Base-by-base conservation (phyloP, 169 alveolate genomes). In the Plasmodium vinckei region DNA sequence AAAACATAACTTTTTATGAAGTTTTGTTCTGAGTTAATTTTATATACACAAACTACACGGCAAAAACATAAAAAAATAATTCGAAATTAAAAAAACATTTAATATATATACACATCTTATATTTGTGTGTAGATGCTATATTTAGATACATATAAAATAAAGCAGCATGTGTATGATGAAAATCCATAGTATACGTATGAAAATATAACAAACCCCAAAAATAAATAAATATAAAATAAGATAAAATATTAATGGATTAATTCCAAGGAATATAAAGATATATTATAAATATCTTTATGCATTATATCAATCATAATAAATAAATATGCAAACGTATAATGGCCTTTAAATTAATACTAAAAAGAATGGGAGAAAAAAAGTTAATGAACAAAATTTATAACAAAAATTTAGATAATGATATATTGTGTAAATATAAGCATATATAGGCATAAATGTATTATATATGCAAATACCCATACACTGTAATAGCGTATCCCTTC, bases 371-470 rank as follows among this genome's bases (percentile, higher is more conserved):
- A 57, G 19, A 57, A 57, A 57, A 75, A 77, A 77, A 77, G 10
- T 77, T 54, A 64, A 77, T 64, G 64, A 77, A 77, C 88, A 77
- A 77, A 77, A 77, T 63, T 61, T 77, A 68, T 33, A 63, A 64
- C 65, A 77, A 77, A 77, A 63, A 63, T 63, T 77, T 65, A n/a
- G 73, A 65, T 23, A 49, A 12, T 12, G 27, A 64, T 1, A 64
- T 23, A 19, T 53, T 53, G 42, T 44, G 27, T 39, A 12, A 9
- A 47, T 61, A 47, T 72, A 17, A 10, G 39, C 25, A 49, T 5
- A 21, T 53, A 33, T 9, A n/a, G 12, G 47, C 54, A 59, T 59
- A 25, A 15, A 65, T 73, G 63, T 46, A 27, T 27, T 17, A 47
- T 19, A 1, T 33, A 4, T 53, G 27, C 46, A 42, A 15, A 60